These are phyloP conservation scores for Hippophae tibetana DNA, from an alignment of 306 rosid genomes.

Conservation along the genomic window DNA sequence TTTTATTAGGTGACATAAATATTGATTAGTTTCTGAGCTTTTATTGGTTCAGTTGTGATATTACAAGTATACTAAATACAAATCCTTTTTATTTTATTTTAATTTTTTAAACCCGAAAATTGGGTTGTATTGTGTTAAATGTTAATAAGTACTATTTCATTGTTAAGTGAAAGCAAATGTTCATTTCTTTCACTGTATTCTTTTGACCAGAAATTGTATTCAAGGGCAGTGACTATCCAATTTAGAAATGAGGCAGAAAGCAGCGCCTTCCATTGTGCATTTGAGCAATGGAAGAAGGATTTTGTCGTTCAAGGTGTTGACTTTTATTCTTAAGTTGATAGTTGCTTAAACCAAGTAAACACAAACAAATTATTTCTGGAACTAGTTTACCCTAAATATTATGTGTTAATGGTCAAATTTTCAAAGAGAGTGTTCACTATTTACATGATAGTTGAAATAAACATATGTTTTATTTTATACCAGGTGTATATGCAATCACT, in stretches of 20 bases:
- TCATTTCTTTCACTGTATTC: conserved; percentile 17
- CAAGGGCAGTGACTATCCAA: conserved; percentile 48
- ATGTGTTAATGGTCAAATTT: neutral
- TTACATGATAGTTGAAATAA: neutral
- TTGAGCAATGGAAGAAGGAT: conserved; percentile 68
- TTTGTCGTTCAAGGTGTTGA: conserved; percentile 49
- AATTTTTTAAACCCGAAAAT: neutral
- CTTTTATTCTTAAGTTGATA: conserved; percentile 11
- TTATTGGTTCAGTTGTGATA: neutral
- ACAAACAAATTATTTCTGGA: neutral
- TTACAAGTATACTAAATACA: neutral
- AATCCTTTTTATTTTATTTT: neutral
- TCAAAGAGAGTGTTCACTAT: neutral
- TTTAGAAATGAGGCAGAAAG: conserved; percentile 74
- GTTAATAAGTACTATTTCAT: too few relatives aligned
- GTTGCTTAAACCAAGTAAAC: neutral
- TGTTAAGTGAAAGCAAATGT: neutral
- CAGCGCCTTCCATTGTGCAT: conserved; percentile 52
- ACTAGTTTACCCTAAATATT: neutral
- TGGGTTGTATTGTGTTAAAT: neutral
- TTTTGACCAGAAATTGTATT: conserved; percentile 49
- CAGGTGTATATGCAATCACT: too few relatives aligned
- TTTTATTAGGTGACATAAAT: neutral
- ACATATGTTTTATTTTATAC: neutral
- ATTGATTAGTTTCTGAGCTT: too few relatives aligned